Base-by-base conservation (phyloP, 1,284 basidiomycete genomes). In the Wallemia mellicola region DNA sequence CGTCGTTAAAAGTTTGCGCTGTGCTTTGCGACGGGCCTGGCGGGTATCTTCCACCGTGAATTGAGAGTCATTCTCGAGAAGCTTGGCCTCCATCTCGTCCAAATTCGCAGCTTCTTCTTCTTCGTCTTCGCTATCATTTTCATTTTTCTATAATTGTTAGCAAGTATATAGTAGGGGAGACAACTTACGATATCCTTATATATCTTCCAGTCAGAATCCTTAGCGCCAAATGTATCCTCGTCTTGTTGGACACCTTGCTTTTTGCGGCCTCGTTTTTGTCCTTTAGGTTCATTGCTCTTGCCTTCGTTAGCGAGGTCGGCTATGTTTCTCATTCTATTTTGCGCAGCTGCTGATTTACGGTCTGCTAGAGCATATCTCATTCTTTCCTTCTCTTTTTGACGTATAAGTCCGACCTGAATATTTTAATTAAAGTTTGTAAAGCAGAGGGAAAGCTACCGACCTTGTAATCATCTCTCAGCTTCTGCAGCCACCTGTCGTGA, bases 181-280 rank as follows among this genome's bases (percentile, higher is more conserved):
- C n/a, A n/a, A n/a, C n/a, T n/a, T n/a, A n/a, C n/a, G n/a, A 99
- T 92, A 71, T 95, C 91, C 61, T 92, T 85, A 68, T 98, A 98
- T 59, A 98, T 89, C 0, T 82, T 82, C 92, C 94, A 98, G 69
- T 98, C 92, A 19, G 83, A 86, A 67, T 98, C 92, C 64, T 96
- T 83, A 27, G 82, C 83, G 1, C 94, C 91, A 66, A 98, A 99
- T 68, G 77, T 83, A 65, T 98, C 94, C 72, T 96, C 89, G 83
- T 61, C 57, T 54, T 5, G 70, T 77, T 61, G 57, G 85, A 86
- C 84, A 63, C 79, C 77, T 2, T 78, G 79, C 19, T 74, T 77
- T 70, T 85, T 83, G 63, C 83, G 62, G 61, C 64, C 62, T 19
- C 64, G 60, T 63, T 65, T 64, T 61, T 11, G 38, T 78, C 70